Conservation (phyloP, 2,329 filamentous ascomycete species). For the Neospermospora avenae region DNA sequence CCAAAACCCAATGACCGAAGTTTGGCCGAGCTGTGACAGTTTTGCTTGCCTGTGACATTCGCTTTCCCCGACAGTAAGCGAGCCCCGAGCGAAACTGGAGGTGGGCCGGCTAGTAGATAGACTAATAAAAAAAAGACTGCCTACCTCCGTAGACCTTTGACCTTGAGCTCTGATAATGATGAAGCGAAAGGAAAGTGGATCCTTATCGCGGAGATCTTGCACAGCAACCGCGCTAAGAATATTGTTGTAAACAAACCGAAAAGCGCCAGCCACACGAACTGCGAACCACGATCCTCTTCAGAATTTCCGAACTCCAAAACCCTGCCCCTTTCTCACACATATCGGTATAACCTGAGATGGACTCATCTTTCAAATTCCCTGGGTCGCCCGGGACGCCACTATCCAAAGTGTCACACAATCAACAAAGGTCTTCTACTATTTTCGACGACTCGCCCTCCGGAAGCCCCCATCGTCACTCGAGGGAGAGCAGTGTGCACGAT, state of each 20-base stretch:
- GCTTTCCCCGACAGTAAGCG: too few species aligned
- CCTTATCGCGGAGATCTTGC: background rate
- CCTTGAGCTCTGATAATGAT: too few species aligned
- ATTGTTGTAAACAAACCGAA: conserved; percentile 1
- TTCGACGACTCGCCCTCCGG: conserved; percentile 25
- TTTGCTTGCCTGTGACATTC: too few species aligned
- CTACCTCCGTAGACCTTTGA: too few species aligned
- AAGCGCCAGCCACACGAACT: background rate
- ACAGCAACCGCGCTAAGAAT: conserved; percentile 5
- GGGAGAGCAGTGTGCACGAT: conserved; percentile 61
- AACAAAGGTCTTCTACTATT: conserved; percentile 35
- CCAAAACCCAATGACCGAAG: too few species aligned
- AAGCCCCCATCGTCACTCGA: conserved; percentile 33
- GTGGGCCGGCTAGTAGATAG: too few species aligned
- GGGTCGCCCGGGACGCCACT: conserved; percentile 56
- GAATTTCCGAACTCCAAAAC: conserved; percentile 7
- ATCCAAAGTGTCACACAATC: conserved; percentile 59
- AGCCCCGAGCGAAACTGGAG: too few species aligned
- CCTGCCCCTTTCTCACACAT: conserved; percentile 9
- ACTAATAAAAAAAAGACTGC: too few species aligned
- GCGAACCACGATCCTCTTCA: conserved; percentile 1
- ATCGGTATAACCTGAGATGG: conserved; percentile 36
- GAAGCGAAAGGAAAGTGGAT: background rate
- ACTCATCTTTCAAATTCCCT: conserved; percentile 46
- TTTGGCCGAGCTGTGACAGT: too few species aligned